These are phyloP conservation scores for Amoeboradix gromovi DNA, from an alignment of 371 early-diverging fungal species.

Conservation along the genomic window DNA sequence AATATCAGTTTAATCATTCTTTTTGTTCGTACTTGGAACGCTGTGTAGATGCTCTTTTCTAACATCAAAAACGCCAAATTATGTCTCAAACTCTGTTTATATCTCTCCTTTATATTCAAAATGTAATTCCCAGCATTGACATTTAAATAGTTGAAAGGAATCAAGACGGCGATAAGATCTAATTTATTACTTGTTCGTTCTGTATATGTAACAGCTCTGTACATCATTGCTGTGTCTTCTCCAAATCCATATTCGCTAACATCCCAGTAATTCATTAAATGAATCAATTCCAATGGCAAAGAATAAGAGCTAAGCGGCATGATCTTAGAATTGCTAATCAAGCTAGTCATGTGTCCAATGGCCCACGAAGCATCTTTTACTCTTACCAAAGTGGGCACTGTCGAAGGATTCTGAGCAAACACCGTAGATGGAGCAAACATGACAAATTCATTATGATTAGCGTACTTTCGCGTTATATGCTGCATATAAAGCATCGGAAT, in stretches of 20 bases:
- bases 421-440: neutral
- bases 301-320: neutral
- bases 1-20: neutral
- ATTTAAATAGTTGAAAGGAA: neutral
- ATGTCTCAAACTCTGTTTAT: neutral
- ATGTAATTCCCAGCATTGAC: neutral
- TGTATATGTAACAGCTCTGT: neutral
- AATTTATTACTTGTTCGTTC: neutral
- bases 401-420: neutral
- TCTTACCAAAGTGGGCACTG: neutral
- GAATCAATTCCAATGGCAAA: neutral
- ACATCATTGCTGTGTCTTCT: neutral
- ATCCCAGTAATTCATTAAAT: neutral
- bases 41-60: neutral
- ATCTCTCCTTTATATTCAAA: neutral
- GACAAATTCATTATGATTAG: neutral
- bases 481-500: neutral
- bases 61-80: neutral
- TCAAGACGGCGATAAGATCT: neutral
- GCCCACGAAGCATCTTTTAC: neutral
- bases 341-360: neutral
- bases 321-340: neutral
- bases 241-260: neutral
- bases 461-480: neutral
- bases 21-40: neutral